A percentile compares a stretch with the other conserved stretches of the same genome.
Conservation (phyloP, 176 grass and related monocot genomes). For the Bonia amplexicaulis region DNA sequence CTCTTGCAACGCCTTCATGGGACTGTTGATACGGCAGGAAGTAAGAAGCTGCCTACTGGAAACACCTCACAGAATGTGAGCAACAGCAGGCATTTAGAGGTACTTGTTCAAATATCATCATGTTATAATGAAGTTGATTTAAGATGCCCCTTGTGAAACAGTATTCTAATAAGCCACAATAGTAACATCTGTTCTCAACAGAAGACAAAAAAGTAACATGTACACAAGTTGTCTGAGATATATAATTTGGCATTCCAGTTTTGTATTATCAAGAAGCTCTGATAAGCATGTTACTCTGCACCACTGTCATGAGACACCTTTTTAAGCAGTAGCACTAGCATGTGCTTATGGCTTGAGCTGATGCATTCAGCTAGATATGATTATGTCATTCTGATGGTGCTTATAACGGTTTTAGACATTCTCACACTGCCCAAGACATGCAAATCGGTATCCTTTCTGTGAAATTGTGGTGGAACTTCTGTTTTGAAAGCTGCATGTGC, state of each 20-base stretch:
- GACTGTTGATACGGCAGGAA: conserved; percentile 45
- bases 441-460: neutral
- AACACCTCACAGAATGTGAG: conserved; percentile 61
- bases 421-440: neutral
- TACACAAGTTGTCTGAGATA: neutral
- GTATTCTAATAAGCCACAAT: neutral
- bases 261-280: neutral
- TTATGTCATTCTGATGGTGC: neutral
- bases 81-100: conserved; percentile 78
- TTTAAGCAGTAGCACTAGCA: neutral
- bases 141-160: neutral
- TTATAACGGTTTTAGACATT: neutral
- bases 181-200: neutral
- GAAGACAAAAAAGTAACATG: conserved; percentile 3
- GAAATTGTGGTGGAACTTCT: neutral
- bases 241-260: neutral
- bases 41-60: conserved; percentile 58
- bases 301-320: neutral
- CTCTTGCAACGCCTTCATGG: conserved; percentile 84
- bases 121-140: conserved; percentile 1
- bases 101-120: conserved; percentile 35
- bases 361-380: neutral
- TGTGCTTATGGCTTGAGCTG: neutral
- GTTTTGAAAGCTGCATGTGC: neutral
- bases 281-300: neutral